These are phyloP conservation scores for Leccinum imitatum DNA, from an alignment of 768 basidiomycete genomes.

Conservation along the genomic window DNA sequence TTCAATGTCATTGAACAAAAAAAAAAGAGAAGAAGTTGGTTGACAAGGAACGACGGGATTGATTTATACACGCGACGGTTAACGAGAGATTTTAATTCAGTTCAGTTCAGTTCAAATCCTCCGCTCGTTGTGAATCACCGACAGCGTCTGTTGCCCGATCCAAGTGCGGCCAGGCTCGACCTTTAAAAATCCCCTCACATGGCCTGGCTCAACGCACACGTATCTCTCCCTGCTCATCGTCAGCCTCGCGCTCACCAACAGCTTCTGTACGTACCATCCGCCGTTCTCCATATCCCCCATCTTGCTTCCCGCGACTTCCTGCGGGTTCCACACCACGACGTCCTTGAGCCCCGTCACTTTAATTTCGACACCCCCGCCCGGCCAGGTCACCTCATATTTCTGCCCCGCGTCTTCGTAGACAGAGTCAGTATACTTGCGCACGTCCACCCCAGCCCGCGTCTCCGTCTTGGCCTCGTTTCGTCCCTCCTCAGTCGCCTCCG, in stretches of 20 bases:
- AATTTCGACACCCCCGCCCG: conserved; percentile 53
- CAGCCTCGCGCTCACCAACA: conserved; percentile 6
- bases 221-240: conserved; percentile 62
- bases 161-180: conserved; percentile 67
- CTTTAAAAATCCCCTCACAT: conserved; percentile 68
- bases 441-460: conserved; percentile 61
- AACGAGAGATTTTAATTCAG: not conserved
- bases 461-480: conserved; percentile 54
- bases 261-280: conserved; percentile 63
- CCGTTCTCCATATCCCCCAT: conserved; percentile 88
- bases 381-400: conserved; percentile 60
- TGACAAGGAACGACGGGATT: not conserved
- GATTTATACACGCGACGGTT: not conserved
- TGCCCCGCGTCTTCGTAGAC: conserved; percentile 69
- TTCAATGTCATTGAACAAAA: not conserved
- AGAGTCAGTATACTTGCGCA: conserved; percentile 66
- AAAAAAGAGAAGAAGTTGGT: not conserved
- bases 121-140: conserved; percentile 38
- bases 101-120: conserved; percentile 8
- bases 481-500: conserved; percentile 52
- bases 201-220: conserved; percentile 91
- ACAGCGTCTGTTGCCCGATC: conserved; percentile 73
- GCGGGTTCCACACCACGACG: conserved; percentile 96
- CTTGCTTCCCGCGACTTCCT: conserved; percentile 59
- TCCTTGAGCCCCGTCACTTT: conserved; percentile 61